Evolutionary conservation across 1,284 basidiomycete genomes (phyloP).

Genomic region (Puccinia coronata): DNA sequence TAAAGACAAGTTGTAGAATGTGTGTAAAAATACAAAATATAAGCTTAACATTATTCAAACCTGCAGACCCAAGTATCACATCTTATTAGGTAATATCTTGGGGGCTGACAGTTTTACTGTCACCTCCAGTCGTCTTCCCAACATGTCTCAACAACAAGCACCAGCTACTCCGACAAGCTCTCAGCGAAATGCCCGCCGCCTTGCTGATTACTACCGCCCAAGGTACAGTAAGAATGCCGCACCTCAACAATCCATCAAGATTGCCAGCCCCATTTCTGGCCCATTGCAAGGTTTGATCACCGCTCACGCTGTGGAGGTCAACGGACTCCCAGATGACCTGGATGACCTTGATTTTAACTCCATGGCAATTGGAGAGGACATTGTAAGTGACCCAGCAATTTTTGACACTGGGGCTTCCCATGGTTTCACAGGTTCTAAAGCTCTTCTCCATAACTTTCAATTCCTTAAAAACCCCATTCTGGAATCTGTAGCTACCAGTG

Average conservation of each 20-base stretch:
- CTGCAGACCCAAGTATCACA: too few relatives aligned
- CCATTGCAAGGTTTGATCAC: too few relatives aligned
- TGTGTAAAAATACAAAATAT: too few relatives aligned
- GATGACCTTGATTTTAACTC: neutral
- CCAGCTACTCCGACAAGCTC: neutral
- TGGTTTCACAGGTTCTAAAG: neutral
- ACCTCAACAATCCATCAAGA: neutral
- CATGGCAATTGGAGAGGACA: neutral
- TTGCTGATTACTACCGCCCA: neutral
- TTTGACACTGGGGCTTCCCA: slow-evolving; percentile 5
- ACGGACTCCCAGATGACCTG: too few relatives aligned
- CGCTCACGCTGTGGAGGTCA: too few relatives aligned
- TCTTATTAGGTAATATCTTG: too few relatives aligned
- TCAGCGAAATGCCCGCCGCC: neutral
- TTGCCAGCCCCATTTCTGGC: too few relatives aligned
- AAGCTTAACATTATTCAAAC: too few relatives aligned
- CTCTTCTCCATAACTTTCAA: neutral
- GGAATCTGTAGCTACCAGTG: slow-evolving; percentile 16
- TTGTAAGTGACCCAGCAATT: neutral
- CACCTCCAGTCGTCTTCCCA: neutral
- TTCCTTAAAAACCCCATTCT: neutral
- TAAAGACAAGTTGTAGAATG: too few relatives aligned
- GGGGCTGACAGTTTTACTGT: too few relatives aligned
- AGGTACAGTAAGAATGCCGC: neutral
- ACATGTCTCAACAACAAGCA: neutral